phyloP scores from a whole-genome alignment of 1,284 basidiomycete genomes.

The Puccinia horiana region DNA sequence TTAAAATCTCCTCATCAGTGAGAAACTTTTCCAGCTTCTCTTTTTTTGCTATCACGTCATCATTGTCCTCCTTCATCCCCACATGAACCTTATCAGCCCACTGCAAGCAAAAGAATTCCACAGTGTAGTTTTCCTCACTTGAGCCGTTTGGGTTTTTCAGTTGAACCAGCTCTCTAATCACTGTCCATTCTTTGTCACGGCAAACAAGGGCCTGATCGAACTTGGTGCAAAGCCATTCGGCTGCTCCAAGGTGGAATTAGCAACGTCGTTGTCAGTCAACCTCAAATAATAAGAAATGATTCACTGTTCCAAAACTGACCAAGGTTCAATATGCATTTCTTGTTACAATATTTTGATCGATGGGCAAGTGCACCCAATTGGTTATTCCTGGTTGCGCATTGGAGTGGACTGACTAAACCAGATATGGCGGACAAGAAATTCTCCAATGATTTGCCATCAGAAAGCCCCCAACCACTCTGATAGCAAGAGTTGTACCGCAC shows the following conservation, averaged over 20 bases:
- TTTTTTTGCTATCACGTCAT: not conserved
- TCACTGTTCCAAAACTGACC: not conserved
- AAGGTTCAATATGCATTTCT: not conserved
- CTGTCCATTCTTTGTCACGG: not conserved
- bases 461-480: constrained; percentile 11
- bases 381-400: not conserved
- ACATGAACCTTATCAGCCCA: not conserved
- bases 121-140: not conserved
- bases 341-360: not conserved
- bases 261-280: no score
- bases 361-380: not conserved
- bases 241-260: no score
- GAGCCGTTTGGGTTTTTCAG: not conserved
- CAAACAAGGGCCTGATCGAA: not conserved
- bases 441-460: constrained; percentile 6
- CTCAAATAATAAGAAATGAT: not conserved
- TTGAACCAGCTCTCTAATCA: not conserved
- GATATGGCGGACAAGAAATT: not conserved
- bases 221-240: not conserved
- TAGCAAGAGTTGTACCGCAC: not conserved
- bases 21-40: not conserved
- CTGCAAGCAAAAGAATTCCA: not conserved
- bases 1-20: not conserved
- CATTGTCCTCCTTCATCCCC: not conserved
- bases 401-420: not conserved